Percentiles rank a stretch among this genome's conserved stretches.
Conservation (phyloP, 1,139 yeast genomes). For the Taphrina pruni region DNA sequence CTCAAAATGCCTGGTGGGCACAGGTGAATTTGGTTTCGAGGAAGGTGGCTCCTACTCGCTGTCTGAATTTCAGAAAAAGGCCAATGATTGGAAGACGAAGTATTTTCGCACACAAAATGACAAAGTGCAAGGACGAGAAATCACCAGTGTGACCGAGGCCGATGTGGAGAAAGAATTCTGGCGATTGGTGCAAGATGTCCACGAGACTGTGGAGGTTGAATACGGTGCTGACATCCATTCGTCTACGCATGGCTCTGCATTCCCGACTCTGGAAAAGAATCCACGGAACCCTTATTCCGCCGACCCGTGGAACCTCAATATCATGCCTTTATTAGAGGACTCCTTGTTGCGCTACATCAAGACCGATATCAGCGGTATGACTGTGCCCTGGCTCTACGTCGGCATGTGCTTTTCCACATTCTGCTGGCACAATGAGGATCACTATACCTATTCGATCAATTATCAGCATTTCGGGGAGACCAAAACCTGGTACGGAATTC, state of each 20-base stretch:
- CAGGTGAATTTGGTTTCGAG: slow-evolving; percentile 88
- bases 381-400: slow-evolving; percentile 60
- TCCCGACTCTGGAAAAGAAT: slow-evolving; percentile 55
- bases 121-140: slow-evolving; percentile 30
- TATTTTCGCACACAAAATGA: slow-evolving; percentile 50
- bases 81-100: slow-evolving; percentile 58
- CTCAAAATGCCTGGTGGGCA: slow-evolving; percentile 78
- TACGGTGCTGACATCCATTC: slow-evolving; percentile 59
- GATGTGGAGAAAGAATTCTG: slow-evolving; percentile 53
- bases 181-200: slow-evolving; percentile 54
- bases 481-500: slow-evolving; percentile 80
- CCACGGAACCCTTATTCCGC: slow-evolving; percentile 52
- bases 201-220: slow-evolving; percentile 57
- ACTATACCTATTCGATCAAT: slow-evolving; percentile 68
- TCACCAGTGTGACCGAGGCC: slow-evolving; percentile 45
- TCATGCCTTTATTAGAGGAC: slow-evolving; percentile 63
- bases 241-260: slow-evolving; percentile 59
- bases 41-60: slow-evolving; percentile 70
- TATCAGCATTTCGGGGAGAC: slow-evolving; percentile 73
- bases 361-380: slow-evolving; percentile 56
- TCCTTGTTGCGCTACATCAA: slow-evolving; percentile 59
- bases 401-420: slow-evolving; percentile 75
- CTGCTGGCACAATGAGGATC: slow-evolving; percentile 80
- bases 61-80: slow-evolving; percentile 64
- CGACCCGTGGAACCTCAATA: slow-evolving; percentile 74